Evolutionary conservation across 169 alveolate species (phyloP).

Genomic region (Theileria luwenshuni): DNA sequence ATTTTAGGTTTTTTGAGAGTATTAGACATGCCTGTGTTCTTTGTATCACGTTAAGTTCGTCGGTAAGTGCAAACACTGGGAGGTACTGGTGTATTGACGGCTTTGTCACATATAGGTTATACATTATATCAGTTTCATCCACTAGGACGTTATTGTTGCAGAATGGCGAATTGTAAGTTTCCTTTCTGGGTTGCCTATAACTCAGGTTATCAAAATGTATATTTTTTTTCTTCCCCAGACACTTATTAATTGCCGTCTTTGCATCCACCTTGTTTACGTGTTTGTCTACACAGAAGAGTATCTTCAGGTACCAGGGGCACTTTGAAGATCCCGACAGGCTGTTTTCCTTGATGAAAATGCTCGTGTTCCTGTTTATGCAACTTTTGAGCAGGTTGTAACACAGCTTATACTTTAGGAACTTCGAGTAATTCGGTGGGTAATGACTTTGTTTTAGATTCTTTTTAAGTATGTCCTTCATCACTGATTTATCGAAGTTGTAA

Average conservation of each 20-base stretch:
- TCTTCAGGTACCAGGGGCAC: conserved; percentile 20
- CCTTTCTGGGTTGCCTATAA: neutral
- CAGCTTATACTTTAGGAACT: conserved; percentile 8
- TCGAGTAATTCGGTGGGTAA: conserved; percentile 2
- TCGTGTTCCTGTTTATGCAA: neutral
- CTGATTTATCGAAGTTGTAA: neutral
- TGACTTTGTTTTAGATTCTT: conserved; percentile 7
- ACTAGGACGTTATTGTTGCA: conserved; percentile 1
- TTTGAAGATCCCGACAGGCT: conserved; percentile 5
- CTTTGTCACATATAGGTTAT: conserved; percentile 33
- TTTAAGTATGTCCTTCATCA: conserved; percentile 4
- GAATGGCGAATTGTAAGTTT: neutral
- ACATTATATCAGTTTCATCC: conserved; percentile 19
- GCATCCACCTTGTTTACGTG: conserved; percentile 22
- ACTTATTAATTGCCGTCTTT: conserved; percentile 4
- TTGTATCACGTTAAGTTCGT: conserved; percentile 47
- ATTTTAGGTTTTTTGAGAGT: conserved; percentile 30
- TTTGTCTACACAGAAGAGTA: conserved; percentile 10
- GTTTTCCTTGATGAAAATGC: conserved; percentile 4
- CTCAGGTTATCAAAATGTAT: neutral
- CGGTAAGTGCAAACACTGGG: conserved; percentile 21
- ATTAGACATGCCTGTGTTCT: conserved; percentile 61
- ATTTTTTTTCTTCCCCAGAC: neutral
- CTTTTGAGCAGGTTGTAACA: neutral
- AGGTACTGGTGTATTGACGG: conserved; percentile 29